Percentiles rank a stretch among this genome's conserved stretches.
Evolutionary conservation across 2,329 filamentous ascomycete species (phyloP).

Genomic region (Ophiocordyceps sinensis): DNA sequence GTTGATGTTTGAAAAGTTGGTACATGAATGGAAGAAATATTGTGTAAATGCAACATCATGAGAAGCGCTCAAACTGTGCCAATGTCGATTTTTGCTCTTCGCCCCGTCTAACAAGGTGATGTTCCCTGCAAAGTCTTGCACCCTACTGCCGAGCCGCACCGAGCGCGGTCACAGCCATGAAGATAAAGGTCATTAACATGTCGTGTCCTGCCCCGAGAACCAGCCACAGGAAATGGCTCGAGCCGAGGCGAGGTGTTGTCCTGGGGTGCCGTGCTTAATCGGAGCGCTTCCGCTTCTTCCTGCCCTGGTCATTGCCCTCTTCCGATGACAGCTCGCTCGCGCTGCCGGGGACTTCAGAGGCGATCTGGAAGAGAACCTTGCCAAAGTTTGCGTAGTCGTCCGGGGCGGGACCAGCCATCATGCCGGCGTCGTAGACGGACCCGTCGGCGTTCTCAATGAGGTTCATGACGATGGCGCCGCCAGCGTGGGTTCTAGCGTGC

Average conservation of each 20-base stretch:
- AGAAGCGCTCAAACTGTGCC: slow-evolving; percentile 22
- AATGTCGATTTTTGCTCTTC: slow-evolving; percentile 19
- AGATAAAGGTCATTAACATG: slow-evolving; percentile 5
- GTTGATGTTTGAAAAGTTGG: slow-evolving; percentile 20
- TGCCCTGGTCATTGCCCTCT: slow-evolving; percentile 31
- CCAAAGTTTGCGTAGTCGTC: slow-evolving; percentile 57
- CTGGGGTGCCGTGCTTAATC: slow-evolving; percentile 27
- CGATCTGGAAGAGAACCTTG: slow-evolving; percentile 69
- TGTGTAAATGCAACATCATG: slow-evolving; percentile 23
- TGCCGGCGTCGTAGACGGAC: slow-evolving; percentile 25
- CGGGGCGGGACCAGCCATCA: slow-evolving; percentile 28
- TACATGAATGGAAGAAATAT: slow-evolving; percentile 29
- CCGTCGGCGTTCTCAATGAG: slow-evolving; percentile 59
- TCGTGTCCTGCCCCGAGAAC: slow-evolving; percentile 1
- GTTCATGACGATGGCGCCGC: slow-evolving; percentile 81
- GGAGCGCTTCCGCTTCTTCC: slow-evolving; percentile 62
- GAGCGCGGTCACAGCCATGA: slow-evolving; percentile 1
- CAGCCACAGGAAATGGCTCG: background rate
- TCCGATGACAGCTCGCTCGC: slow-evolving; percentile 43
- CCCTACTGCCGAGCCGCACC: slow-evolving; percentile 13
- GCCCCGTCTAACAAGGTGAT: slow-evolving; percentile 16
- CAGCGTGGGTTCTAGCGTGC: slow-evolving; percentile 86
- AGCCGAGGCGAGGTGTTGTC: background rate
- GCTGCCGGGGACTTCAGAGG: slow-evolving; percentile 57
- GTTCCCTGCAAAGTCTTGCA: slow-evolving; percentile 6